These are phyloP conservation scores for Rhododendron simsii DNA, from an alignment of 148 eudicot species.

Conservation along the genomic window DNA sequence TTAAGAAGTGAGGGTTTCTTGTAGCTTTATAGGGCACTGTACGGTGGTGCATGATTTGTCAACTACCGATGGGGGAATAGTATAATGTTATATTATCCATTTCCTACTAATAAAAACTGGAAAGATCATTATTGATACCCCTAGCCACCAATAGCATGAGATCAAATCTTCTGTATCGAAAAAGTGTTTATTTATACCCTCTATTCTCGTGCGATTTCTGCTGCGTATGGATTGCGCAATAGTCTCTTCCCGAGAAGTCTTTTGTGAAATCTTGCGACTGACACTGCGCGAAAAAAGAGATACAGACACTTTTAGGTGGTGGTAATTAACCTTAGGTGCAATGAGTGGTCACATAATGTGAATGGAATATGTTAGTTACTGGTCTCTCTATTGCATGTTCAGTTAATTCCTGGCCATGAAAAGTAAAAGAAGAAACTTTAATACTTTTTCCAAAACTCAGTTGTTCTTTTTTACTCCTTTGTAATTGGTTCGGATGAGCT, in stretches of 20 bases:
- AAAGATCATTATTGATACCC: not conserved
- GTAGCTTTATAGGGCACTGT: conserved; percentile 1
- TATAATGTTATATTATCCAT: not conserved
- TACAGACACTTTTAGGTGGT: no score
- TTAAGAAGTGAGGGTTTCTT: not conserved
- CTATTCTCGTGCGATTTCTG: no score
- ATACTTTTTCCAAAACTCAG: not conserved
- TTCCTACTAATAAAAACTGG: not conserved
- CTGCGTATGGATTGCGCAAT: no score
- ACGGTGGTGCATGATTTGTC: not conserved
- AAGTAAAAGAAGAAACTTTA: not conserved
- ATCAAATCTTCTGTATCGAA: not conserved
- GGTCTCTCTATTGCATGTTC: not conserved
- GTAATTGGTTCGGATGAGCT: not conserved
- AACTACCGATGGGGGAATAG: not conserved
- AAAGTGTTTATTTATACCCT: not conserved
- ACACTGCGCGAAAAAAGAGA: no score
- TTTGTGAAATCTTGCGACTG: no score
- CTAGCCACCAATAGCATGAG: not conserved
- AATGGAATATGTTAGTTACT: not conserved
- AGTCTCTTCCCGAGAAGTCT: no score
- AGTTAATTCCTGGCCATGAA: not conserved
- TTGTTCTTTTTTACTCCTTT: not conserved
- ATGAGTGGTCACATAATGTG: not conserved
- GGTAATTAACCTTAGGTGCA: no score